A percentile compares a stretch with the other conserved stretches of the same genome.
These are phyloP conservation scores for Globisporangium uncinulatum DNA, from an alignment of 352 stramenopile species.

Conservation along the genomic window DNA sequence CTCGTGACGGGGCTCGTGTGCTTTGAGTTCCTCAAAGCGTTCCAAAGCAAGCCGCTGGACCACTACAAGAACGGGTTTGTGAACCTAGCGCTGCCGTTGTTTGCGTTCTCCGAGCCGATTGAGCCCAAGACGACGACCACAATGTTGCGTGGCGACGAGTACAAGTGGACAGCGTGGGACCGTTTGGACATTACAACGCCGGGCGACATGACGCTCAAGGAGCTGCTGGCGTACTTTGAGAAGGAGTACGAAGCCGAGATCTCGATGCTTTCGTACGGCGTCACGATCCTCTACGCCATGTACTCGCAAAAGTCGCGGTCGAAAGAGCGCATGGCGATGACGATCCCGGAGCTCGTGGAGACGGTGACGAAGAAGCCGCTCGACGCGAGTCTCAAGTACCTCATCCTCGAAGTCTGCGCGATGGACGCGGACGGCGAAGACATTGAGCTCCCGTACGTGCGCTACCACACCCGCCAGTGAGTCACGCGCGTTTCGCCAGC, in stretches of 20 bases:
- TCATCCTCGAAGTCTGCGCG: constrained; percentile 96
- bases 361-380: constrained; percentile 96
- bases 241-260: constrained; percentile 96
- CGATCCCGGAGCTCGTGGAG: constrained; percentile 93
- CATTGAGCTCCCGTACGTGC: constrained; percentile 94
- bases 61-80: constrained; percentile 98
- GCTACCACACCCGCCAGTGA: constrained; percentile 73
- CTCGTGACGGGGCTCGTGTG: constrained; percentile 98
- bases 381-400: constrained; percentile 92
- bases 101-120: constrained; percentile 97
- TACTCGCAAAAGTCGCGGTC: constrained; percentile 84
- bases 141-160: constrained; percentile 93
- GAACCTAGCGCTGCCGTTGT: constrained; percentile 97
- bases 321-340: constrained; percentile 96
- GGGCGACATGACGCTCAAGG: constrained; percentile 95
- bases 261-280: constrained; percentile 97
- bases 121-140: constrained; percentile 90
- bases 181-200: constrained; percentile 92
- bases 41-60: constrained; percentile 88
- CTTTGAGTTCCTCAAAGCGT: constrained; percentile 97
- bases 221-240: constrained; percentile 95
- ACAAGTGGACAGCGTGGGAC: constrained; percentile 98
- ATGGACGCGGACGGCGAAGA: constrained; percentile 95
- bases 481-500: too few species aligned
- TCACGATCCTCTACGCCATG: constrained; percentile 88